A percentile compares a stretch with the other conserved stretches of the same genome.
These are phyloP conservation scores for Dictyostelium firmibasis DNA, from an alignment of 78 protist genomes.

Conservation along the genomic window DNA sequence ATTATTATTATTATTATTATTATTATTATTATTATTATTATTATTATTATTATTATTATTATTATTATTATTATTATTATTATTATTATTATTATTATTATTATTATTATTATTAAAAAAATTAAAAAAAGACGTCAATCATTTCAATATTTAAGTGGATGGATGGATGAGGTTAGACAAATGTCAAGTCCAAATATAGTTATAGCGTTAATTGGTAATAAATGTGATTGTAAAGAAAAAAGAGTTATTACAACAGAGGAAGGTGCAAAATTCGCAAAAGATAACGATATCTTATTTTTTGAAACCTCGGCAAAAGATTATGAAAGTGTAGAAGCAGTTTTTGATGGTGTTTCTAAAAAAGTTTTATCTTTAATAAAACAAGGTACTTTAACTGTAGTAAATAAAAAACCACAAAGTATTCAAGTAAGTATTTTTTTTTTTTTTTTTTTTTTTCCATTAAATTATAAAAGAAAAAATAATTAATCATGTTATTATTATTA, in stretches of 20 bases:
- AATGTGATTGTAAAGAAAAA: slow-evolving; percentile 81
- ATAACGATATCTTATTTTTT: slow-evolving; percentile 29
- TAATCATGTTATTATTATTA: not conserved
- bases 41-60: no score
- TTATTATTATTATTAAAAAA: not conserved
- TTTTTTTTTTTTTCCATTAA: not conserved
- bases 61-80: no score
- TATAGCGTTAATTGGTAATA: slow-evolving; percentile 81
- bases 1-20: no score
- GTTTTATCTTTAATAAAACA: slow-evolving; percentile 43
- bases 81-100: no score
- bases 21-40: no score
- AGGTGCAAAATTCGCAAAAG: slow-evolving; percentile 63
- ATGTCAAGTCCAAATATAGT: slow-evolving; percentile 72
- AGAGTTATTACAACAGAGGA: slow-evolving; percentile 87
- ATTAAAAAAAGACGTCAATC: slow-evolving; percentile 88
- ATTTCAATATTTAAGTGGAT: slow-evolving; percentile 94
- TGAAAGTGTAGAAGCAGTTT: slow-evolving; percentile 62
- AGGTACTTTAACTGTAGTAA: slow-evolving; percentile 53
- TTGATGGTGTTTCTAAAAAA: slow-evolving; percentile 39
- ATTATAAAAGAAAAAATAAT: not conserved
- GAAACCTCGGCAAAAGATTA: slow-evolving; percentile 75
- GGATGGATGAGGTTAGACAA: slow-evolving; percentile 92
- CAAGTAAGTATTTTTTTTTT: slow-evolving; percentile 24
- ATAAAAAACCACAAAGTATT: slow-evolving; percentile 65